Percentiles rank a stretch among this genome's conserved stretches.
Evolutionary conservation across 1,284 basidiomycete genomes (phyloP).

Genomic region (Xerocomus amazonicus): DNA sequence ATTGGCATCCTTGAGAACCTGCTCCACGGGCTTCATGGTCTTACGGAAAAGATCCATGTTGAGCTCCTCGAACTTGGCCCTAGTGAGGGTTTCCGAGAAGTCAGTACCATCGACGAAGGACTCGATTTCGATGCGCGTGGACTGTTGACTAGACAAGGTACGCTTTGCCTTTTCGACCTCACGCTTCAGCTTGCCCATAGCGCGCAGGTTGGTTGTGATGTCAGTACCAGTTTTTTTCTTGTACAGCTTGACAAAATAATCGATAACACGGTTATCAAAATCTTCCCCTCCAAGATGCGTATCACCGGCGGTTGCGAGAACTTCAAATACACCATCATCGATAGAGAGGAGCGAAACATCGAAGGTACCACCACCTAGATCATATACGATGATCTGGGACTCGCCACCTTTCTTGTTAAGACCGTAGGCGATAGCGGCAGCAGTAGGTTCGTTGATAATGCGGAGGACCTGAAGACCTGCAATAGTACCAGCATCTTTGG

Average conservation of each 20-base stretch:
- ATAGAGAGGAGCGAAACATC: slow-evolving; percentile 98
- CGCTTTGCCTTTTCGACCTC: slow-evolving; percentile 99
- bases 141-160: slow-evolving; percentile 89
- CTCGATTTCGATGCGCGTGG: slow-evolving; percentile 86
- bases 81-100: slow-evolving; percentile 94
- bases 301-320: slow-evolving; percentile 96
- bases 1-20: slow-evolving; percentile 96
- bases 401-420: slow-evolving; percentile 95
- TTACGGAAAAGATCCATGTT: slow-evolving; percentile 99
- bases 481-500: slow-evolving; percentile 97
- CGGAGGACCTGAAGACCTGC: slow-evolving; percentile 94
- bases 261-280: slow-evolving; percentile 96
- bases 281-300: slow-evolving; percentile 99
- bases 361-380: slow-evolving; percentile 98
- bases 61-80: slow-evolving; percentile 98
- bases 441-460: slow-evolving; percentile 99
- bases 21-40: slow-evolving; percentile 99
- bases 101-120: slow-evolving; percentile 96
- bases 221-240: slow-evolving; percentile 95
- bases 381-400: slow-evolving; percentile 96
- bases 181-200: slow-evolving; percentile 95
- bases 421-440: slow-evolving; percentile 97
- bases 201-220: slow-evolving; percentile 82
- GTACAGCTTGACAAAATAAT: slow-evolving; percentile 89
- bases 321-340: slow-evolving; percentile 98